A percentile compares a stretch with the other conserved stretches of the same genome.
Conservation (phyloP, 2,329 filamentous ascomycete species). For the Cladophialophora yegresii region DNA sequence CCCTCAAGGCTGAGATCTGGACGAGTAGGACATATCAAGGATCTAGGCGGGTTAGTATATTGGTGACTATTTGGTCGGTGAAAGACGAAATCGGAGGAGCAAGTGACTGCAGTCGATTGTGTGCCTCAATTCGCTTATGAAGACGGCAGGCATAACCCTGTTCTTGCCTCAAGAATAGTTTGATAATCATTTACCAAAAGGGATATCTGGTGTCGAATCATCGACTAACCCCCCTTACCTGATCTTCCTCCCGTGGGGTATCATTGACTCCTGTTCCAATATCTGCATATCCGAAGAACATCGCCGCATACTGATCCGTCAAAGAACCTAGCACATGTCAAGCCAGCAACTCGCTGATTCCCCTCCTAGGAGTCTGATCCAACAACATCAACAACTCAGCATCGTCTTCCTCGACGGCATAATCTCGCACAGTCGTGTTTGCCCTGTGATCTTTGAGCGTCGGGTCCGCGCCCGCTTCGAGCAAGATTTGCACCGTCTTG, state of each 20-base stretch:
- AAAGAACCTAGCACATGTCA: background rate
- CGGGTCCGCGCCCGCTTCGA: conserved; percentile 26
- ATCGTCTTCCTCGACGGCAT: conserved; percentile 18
- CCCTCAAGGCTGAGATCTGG: conserved; percentile 3
- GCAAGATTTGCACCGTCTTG: conserved; percentile 21
- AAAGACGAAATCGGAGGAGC: background rate
- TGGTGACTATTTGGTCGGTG: background rate
- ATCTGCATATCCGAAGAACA: background rate
- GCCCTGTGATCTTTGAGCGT: conserved; percentile 20
- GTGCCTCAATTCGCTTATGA: background rate
- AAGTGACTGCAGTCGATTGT: background rate
- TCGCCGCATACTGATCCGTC: background rate
- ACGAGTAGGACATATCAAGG: background rate
- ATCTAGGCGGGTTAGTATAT: background rate
- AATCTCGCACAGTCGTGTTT: conserved; percentile 18
- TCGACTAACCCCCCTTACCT: background rate
- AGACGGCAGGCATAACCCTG: background rate
- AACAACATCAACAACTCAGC: conserved; percentile 19
- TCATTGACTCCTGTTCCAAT: background rate
- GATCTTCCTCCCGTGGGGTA: background rate
- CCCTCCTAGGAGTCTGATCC: conserved; percentile 12
- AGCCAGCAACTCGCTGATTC: conserved; percentile 25
- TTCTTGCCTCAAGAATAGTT: background rate
- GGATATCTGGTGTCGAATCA: background rate
- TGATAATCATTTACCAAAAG: background rate